Base-by-base conservation (phyloP, 805 yeast species). In the Candida piceae region DNA sequence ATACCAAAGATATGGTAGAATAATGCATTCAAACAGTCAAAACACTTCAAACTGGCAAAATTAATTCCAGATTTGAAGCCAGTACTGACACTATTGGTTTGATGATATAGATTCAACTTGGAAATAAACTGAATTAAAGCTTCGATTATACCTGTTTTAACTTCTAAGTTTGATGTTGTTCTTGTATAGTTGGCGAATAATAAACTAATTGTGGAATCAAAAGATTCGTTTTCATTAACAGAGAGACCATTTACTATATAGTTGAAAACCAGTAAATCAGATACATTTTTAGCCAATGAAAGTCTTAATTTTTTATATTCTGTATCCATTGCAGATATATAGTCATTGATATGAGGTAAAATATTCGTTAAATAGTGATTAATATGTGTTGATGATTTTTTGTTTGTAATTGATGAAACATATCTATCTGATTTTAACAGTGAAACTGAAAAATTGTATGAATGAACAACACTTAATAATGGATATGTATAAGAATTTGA, bases 391-490 rank as follows among this genome's bases (percentile, higher is more conserved):
- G 34, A n/a, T 1, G 49, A 39, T 39, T 57, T 61, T 30, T 50
- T 58, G 5, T 52, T 34, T 1, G 52, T 39, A 7, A 58, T 41
- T 3, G 53, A 40, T 2, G 49, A 17, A 9, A 55, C 34, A 36
- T 39, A 60, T 32, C 52, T 52, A 34, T 61, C 65, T 1, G 65
- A 57, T 39, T 54, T 61, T 21, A 62, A 46, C 23, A 63, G 35
- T 1, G 56, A 48, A 2, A 46, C 45, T 16, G 52, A 36, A 10
- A 57, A 47, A 29, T 57, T 59, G 36, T 52, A 50, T 1, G 62
- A 42, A 41, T 57, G 52, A 9, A 52, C 35, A 1, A 62, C 48
- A 17, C 62, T 50, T 20, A 55, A 31, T 3, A 61, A 17, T 11
- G 67, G 63, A 37, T 55, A 63, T 0, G 49, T 47, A 39, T 49